Conservation (phyloP, 805 yeast genomes). For the Danielozyma ontarioensis region DNA sequence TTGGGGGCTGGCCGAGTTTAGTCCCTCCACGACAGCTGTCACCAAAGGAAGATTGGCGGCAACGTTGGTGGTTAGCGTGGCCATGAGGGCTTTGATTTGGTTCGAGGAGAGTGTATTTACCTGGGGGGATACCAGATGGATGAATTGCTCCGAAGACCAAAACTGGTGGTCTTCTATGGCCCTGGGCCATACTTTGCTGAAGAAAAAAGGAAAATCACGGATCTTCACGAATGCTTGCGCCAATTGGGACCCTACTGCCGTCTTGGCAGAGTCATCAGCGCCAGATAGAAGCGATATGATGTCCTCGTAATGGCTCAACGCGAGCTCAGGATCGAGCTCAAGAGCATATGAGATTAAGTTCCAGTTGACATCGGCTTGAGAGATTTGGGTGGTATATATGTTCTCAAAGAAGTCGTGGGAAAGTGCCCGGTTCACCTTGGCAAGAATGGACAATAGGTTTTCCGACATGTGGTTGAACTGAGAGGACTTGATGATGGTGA, state of each 20-base stretch:
- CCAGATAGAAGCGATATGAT: constrained; percentile 18
- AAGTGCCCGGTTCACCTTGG: constrained; percentile 46
- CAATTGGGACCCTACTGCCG: constrained; percentile 23
- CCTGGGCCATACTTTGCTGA: constrained; percentile 38
- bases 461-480: constrained; percentile 37
- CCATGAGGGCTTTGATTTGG: constrained; percentile 29
- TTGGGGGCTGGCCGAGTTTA: constrained; percentile 25
- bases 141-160: constrained; percentile 26
- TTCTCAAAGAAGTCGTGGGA: constrained; percentile 46
- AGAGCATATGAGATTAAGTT: constrained; percentile 43
- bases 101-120: constrained; percentile 41
- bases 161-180: constrained; percentile 12
- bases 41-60: constrained; percentile 7
- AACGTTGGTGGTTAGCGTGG: constrained; percentile 2
- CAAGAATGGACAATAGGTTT: constrained; percentile 41
- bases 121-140: constrained; percentile 33
- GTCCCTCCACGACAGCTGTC: constrained; percentile 32
- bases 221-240: constrained; percentile 47
- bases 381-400: constrained; percentile 29
- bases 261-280: constrained; percentile 2
- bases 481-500: constrained; percentile 26
- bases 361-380: constrained; percentile 30
- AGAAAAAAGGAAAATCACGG: constrained; percentile 52
- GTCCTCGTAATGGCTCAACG: constrained; percentile 37
- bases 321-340: constrained; percentile 54